Evolutionary conservation across 768 basidiomycete species (phyloP), one percentile per base, ranked within the genome.

Genomic region (Gelatoporia subvermispora): DNA sequence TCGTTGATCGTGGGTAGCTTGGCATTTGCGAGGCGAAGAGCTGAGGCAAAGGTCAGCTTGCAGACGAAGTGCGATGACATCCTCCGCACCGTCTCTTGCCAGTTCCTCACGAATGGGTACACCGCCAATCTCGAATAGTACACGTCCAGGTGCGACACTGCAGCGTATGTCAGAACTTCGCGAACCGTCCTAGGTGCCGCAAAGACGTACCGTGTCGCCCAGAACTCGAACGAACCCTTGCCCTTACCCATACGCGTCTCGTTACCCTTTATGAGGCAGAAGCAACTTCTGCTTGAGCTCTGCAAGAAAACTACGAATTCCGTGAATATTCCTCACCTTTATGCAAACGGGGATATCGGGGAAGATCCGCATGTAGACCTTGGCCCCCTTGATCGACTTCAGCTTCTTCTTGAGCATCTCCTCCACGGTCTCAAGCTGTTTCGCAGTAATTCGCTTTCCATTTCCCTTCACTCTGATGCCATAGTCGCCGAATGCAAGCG

Each of bases 211-310:
- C 91, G 81, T 50, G 88, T 90, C 22, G 94, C 91, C 96, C 96
- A 99, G 65, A 77, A 97, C 63, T 98, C 96, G 59, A 98, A 98
- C 0, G 88, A 81, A 40, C 96, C 96, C 67, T 99, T 99, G 50
- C 96, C 96, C 70, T 98, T 98, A 43, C 96, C 96, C 96, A 98
- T 97, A 76, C 96, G 88, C 4, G 93, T 94, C 68, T 98, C 94
- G 59, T 96, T 98, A 46, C 96, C 95, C 90, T 93, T 51, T 5
- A 49, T 13, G 13, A 15, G 35, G 37, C 39, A 34, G 4, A n/a
- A 56, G 23, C 20, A 21, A 7, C 22, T 28, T 28, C 35, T 20
- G 18, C 25, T 53, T 10, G 41, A 20, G 50, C n/a, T n/a, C n/a
- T 40, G 20, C n/a, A 5, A n/a, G 16, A 43, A 45, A 13, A 28